Evolutionary conservation across 1,284 basidiomycete genomes (phyloP).

Genomic region (Ustilago tritici): DNA sequence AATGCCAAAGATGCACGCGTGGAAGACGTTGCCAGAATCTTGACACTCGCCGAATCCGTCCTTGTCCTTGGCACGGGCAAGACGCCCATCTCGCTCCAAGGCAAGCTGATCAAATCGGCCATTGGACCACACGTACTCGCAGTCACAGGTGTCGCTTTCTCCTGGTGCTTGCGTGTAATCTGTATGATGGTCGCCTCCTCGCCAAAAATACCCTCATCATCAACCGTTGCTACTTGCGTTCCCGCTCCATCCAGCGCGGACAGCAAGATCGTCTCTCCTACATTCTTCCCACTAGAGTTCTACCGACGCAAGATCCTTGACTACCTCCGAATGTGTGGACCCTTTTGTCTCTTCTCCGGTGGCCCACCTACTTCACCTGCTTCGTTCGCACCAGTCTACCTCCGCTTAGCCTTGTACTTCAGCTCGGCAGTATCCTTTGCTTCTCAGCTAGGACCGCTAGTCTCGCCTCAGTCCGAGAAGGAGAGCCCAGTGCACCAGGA

Average conservation of each 20-base stretch:
- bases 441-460: slow-evolving; percentile 26
- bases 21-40: slow-evolving; percentile 34
- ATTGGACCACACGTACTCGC: slow-evolving; percentile 43
- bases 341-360: slow-evolving; percentile 40
- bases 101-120: slow-evolving; percentile 41
- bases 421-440: slow-evolving; percentile 35
- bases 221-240: not conserved
- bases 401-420: slow-evolving; percentile 36
- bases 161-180: slow-evolving; percentile 36
- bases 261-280: not conserved
- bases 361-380: slow-evolving; percentile 14
- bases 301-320: slow-evolving; percentile 47
- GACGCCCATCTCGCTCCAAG: slow-evolving; percentile 39
- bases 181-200: slow-evolving; percentile 23
- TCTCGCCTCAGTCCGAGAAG: slow-evolving; percentile 12
- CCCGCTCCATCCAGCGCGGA: not conserved
- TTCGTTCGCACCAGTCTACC: slow-evolving; percentile 35
- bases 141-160: slow-evolving; percentile 39
- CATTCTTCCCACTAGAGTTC: slow-evolving; percentile 33
- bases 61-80: slow-evolving; percentile 46
- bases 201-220: not conserved
- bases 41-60: slow-evolving; percentile 34
- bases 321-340: slow-evolving; percentile 50
- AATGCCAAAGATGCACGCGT: slow-evolving; percentile 28
- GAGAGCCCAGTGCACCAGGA: slow-evolving; percentile 19